Conservation (phyloP, 805 yeast species). For the Brettanomyces nanus region DNA sequence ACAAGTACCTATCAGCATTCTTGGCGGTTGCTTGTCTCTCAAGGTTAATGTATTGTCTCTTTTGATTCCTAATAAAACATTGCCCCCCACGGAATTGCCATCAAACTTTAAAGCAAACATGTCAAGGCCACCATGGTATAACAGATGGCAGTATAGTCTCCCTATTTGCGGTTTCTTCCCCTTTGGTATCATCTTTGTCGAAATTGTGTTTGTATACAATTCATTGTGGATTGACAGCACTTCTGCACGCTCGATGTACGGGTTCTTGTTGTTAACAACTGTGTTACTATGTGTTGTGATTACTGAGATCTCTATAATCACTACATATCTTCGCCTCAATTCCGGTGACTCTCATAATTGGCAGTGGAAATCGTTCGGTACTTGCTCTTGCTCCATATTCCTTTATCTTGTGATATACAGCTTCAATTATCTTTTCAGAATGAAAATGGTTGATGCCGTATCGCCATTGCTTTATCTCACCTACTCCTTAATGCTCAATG, state of each 20-base stretch:
- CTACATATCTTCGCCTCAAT: constrained; percentile 53
- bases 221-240: constrained; percentile 77
- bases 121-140: constrained; percentile 31
- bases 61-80: constrained; percentile 7
- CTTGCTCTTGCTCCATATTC: constrained; percentile 62
- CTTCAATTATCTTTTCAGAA: constrained; percentile 52
- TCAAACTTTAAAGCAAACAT: constrained; percentile 12
- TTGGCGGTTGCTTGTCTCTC: constrained; percentile 54
- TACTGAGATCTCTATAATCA: constrained; percentile 63
- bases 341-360: constrained; percentile 49
- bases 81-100: constrained; percentile 4
- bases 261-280: constrained; percentile 60
- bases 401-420: constrained; percentile 64
- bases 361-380: constrained; percentile 77
- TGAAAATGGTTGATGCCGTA: constrained; percentile 59
- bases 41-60: constrained; percentile 17
- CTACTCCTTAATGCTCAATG: constrained; percentile 59
- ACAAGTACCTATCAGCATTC: constrained; percentile 66
- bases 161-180: constrained; percentile 65
- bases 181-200: constrained; percentile 74
- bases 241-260: constrained; percentile 56
- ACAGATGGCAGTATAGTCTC: constrained; percentile 25
- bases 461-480: constrained; percentile 62
- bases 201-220: constrained; percentile 62
- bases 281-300: constrained; percentile 53